phyloP scores from a whole-genome alignment of 2,329 filamentous ascomycete genomes.

The Fusarium austroafricanum region DNA sequence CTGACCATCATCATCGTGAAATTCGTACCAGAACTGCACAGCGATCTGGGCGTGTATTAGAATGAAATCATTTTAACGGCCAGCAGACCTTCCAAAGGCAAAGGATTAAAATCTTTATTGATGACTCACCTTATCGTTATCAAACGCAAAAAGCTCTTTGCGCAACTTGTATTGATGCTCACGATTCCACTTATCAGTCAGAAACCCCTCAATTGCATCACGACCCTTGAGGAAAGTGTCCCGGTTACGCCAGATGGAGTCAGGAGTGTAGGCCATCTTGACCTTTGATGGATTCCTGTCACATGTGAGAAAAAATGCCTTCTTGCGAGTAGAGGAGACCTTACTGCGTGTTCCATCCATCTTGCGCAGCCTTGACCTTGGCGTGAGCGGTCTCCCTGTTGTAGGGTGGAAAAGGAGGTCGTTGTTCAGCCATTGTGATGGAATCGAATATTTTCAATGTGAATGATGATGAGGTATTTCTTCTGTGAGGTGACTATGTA shows the following conservation, averaged over 20 bases:
- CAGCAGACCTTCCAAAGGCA: too few relatives aligned
- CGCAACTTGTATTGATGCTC: constrained; percentile 79
- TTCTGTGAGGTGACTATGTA: not conserved
- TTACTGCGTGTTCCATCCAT: constrained; percentile 83
- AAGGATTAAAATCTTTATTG: too few relatives aligned
- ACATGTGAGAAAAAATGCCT: not conserved
- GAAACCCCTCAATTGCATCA: constrained; percentile 73
- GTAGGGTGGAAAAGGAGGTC: constrained; percentile 74
- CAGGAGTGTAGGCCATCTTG: constrained; percentile 78
- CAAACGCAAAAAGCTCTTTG: constrained; percentile 86
- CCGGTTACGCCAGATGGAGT: constrained; percentile 86
- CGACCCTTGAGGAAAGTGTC: constrained; percentile 75
- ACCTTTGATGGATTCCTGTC: constrained; percentile 72
- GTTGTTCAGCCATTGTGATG: constrained; percentile 30
- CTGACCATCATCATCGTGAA: constrained; percentile 73
- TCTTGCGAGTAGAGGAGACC: constrained; percentile 9
- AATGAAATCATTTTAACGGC: too few relatives aligned
- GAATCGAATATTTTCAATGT: not conserved
- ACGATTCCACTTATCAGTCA: constrained; percentile 78
- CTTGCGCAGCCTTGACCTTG: constrained; percentile 87
- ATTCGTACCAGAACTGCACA: constrained; percentile 94
- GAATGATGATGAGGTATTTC: too few relatives aligned
- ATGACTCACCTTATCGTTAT: constrained; percentile 69
- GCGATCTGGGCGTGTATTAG: constrained; percentile 66
- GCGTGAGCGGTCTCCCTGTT: constrained; percentile 74